phyloP scores from a whole-genome alignment of 2,329 filamentous ascomycete genomes.

The Penicillium hordei region DNA sequence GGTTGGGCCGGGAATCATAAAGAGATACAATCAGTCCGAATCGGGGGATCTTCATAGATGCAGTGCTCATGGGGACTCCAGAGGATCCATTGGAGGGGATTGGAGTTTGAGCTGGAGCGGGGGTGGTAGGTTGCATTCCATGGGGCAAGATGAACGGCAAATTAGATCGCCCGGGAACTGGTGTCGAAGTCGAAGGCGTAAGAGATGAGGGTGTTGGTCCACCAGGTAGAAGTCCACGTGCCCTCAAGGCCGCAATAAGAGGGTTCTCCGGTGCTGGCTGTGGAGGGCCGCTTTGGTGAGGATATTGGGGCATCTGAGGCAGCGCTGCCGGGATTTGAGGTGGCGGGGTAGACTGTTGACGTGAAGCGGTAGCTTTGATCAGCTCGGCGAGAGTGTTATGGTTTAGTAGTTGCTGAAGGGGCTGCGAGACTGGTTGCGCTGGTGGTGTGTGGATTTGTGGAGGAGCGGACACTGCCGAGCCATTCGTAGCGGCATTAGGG shows the following conservation, averaged over 20 bases:
- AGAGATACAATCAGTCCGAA: constrained; percentile 71
- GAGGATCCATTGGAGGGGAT: constrained; percentile 30
- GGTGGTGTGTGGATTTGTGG: constrained; percentile 46
- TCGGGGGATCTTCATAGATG: constrained; percentile 72
- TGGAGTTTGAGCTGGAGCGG: constrained; percentile 35
- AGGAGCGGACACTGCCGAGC: constrained; percentile 31
- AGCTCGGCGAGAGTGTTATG: constrained; percentile 46
- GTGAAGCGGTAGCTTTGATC: constrained; percentile 45
- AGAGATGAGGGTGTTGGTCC: constrained; percentile 42
- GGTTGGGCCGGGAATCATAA: constrained; percentile 78
- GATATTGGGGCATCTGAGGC: constrained; percentile 59
- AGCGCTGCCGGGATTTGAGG: constrained; percentile 48
- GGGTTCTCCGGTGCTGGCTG: constrained; percentile 56
- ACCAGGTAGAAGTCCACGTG: constrained; percentile 64
- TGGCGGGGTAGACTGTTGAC: constrained; percentile 42
- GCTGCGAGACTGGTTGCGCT: constrained; percentile 36
- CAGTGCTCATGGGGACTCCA: constrained; percentile 58
- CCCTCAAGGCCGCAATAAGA: constrained; percentile 66
- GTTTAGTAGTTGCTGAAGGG: constrained; percentile 42
- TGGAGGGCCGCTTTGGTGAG: constrained; percentile 58
- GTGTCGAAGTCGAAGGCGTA: constrained; percentile 38
- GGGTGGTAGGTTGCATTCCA: constrained; percentile 39
- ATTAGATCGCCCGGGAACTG: constrained; percentile 39
- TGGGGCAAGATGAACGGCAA: constrained; percentile 44
- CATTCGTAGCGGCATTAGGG: constrained; percentile 17